Evolutionary conservation across 805 yeast genomes (phyloP), one percentile per base, ranked within the genome.

Genomic region (Komagataella pastoris): DNA sequence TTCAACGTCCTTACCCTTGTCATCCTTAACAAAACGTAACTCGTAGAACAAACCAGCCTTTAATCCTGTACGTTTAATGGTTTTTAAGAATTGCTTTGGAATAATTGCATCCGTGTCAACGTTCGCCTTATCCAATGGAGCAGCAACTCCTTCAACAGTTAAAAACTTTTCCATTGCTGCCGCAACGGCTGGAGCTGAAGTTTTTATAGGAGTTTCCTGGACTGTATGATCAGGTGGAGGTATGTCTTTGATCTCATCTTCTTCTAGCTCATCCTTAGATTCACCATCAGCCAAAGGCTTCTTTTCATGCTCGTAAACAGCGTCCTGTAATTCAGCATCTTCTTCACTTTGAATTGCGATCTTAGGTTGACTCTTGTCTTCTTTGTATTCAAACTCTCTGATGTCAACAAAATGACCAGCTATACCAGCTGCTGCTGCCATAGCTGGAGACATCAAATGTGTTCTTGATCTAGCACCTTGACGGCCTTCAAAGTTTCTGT

Each of bases 361-460:
- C 54, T 79, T 72, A 55, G 95, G 82, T 52, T 69, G 65, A 60
- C 80, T 83, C 57, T 76, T 79, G 56, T 75, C 62, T 47, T 71
- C 76, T 55, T 75, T 71, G 68, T 79, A 85, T 54, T 80, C 72
- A 67, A 77, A 87, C 52, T 87, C 84, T 71, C 99, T 83, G 60
- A 90, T 90, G 65, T 93, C 99, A 48, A 86, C 77, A 61, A 93
- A 83, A 63, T 83, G 88, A 58, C 99, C 99, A 52, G 77, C 78
- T 59, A 93, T 83, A 61, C 90, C 97, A 17, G 99, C 98, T 18
- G 98, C 97, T 36, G 99, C 99, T 49, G 99, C 99, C 99, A 93
- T 93, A 19, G 96, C 96, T 45, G 99, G 99, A 12, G 97, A 88
- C 96, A 91, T 88, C 65, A 93, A 78, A 67, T 93, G 99, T 17